These are phyloP conservation scores for Prosopis cineraria DNA, from an alignment of 306 rosid genomes.

Conservation along the genomic window DNA sequence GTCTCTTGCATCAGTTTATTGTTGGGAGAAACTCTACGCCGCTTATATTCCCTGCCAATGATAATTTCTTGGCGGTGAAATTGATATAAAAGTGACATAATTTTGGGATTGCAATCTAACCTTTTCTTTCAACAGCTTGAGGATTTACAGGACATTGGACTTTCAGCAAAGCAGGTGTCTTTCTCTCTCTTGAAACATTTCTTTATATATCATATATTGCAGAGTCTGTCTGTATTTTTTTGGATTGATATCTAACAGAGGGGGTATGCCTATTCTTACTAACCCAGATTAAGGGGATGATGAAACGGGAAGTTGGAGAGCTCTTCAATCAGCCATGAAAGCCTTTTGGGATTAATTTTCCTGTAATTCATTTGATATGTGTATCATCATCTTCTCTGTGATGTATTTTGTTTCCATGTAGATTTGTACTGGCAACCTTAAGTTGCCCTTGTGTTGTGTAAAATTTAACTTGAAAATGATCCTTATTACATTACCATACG, in stretches of 20 bases:
- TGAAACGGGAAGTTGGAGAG: conserved; percentile 62
- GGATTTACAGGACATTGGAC: conserved; percentile 80
- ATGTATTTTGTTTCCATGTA: neutral
- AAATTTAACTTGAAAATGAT: conserved; percentile 1
- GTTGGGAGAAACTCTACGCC: neutral
- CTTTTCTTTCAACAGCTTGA: conserved; percentile 59
- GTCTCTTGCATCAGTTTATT: conserved; percentile 22
- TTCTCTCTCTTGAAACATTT: conserved; percentile 10
- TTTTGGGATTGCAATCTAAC: conserved; percentile 20
- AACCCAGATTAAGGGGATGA: conserved; percentile 57
- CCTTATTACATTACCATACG: no score
- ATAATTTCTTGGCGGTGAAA: neutral
- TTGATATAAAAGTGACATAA: neutral
- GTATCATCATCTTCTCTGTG: neutral
- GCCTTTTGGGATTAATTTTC: neutral
- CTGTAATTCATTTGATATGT: neutral
- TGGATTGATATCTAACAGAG: neutral
- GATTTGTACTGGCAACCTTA: conserved; percentile 40
- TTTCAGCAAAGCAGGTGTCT: conserved; percentile 78
- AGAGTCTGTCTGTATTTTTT: neutral
- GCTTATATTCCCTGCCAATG: neutral
- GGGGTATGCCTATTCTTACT: neutral
- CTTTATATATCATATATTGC: neutral
- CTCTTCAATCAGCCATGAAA: conserved; percentile 47
- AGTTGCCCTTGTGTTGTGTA: conserved; percentile 35